Evolutionary conservation across 2,329 filamentous ascomycete genomes (phyloP).

Genomic region (Cladosporium sp.): DNA sequence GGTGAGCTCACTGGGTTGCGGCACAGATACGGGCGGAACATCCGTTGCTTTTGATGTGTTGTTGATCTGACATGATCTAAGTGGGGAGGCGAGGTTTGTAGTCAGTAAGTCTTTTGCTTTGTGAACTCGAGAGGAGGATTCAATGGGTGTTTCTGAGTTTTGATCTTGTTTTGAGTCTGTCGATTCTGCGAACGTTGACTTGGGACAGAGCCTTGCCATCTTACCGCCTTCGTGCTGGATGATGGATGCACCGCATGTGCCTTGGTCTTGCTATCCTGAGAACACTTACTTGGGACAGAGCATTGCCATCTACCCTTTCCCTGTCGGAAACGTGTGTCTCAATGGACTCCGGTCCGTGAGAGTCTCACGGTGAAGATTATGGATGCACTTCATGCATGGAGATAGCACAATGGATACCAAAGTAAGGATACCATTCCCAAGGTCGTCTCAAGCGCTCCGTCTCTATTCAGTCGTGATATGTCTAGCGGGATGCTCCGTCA

Average conservation of each 20-base stretch:
- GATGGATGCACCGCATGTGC: too few relatives aligned
- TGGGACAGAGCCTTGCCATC: not conserved
- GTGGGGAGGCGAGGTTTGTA: not conserved
- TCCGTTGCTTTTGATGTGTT: not conserved
- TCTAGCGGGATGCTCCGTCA: not conserved
- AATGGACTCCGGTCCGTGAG: not conserved
- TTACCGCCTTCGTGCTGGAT: too few relatives aligned
- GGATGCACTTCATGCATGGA: not conserved
- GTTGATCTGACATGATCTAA: not conserved
- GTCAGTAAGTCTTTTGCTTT: not conserved
- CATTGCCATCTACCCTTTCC: not conserved
- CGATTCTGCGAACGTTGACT: not conserved
- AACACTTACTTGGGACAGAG: not conserved
- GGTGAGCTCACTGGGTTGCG: constrained; percentile 59
- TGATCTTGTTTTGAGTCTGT: not conserved
- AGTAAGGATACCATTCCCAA: not conserved
- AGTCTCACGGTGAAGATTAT: not conserved
- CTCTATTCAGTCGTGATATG: not conserved
- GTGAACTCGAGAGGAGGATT: not conserved
- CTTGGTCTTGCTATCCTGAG: not conserved
- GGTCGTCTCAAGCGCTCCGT: not conserved
- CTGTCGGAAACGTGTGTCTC: not conserved
- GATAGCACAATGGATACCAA: not conserved
- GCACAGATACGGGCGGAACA: constrained; percentile 72
- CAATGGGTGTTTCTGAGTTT: not conserved